Base-by-base conservation (phyloP, 2,329 filamentous ascomycete genomes). In the Cadophora malorum region DNA sequence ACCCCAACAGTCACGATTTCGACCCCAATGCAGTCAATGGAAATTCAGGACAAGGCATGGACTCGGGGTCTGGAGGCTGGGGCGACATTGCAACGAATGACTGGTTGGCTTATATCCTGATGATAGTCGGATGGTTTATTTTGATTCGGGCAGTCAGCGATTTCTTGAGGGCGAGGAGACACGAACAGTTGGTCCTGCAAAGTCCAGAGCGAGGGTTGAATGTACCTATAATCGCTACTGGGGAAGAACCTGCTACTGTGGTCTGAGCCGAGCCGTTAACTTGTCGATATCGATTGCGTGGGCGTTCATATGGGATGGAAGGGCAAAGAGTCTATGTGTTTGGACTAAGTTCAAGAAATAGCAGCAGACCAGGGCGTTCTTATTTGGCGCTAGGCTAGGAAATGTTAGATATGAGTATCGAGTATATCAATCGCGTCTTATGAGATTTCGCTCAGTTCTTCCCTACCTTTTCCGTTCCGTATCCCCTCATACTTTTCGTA, bases 51-150 rank as follows among this genome's bases (percentile, higher is more conserved):
- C 74, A 77, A 64, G 74, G 78, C 63, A 74, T 79, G 70, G 73
- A 79, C 66, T 75, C 82, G 69, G 74, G 78, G 14, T 75, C 80
- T 14, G 83, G 83, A 50, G 80, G 81, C 14, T 77, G 84, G 10
- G 80, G 82, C 7, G 86, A 88, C 45, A 87, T 97, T 52, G 87
- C 85, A 6, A 90, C 90, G 63, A 90, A 86, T 71, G 94, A 98
- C 78, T 97, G 93, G 93, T 83, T 97, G 71, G 92, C 94, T 12
- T 99, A 98, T 76, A 84, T 92, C 19, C 81, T 99, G 59, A 99
- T 99, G 96, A 92, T 99, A 77, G 91, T 97, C 1, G 96, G 96
- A 5, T 99, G 96, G 96, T 98, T 98, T 77, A 94, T 99, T 70
- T 83, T 99, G 70, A 98, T 99, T 77, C 88, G 94, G 79, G 90